Conservation (phyloP, 2,329 filamentous ascomycete genomes). For the Fonsecaea nubica region DNA sequence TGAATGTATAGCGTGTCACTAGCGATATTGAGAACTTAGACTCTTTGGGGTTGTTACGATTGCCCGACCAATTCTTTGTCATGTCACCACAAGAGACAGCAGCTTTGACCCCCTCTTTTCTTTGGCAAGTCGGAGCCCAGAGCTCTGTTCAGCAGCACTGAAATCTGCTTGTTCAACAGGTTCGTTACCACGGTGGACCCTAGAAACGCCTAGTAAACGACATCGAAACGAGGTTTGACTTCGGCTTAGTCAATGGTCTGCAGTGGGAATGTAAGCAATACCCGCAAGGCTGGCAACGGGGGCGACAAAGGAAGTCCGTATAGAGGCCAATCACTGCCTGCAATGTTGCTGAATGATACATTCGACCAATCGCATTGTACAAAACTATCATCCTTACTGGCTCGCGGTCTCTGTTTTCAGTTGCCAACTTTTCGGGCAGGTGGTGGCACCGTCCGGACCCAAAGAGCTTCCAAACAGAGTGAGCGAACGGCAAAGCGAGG, state of each 20-base stretch:
- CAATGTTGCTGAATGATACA: background rate
- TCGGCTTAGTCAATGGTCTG: constrained; percentile 1
- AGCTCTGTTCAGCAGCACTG: background rate
- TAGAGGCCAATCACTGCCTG: background rate
- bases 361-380: background rate
- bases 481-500: background rate
- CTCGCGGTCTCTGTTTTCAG: background rate
- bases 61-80: background rate
- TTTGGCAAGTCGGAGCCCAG: background rate
- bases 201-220: background rate
- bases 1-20: background rate
- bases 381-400: background rate
- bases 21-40: background rate
- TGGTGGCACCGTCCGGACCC: constrained; percentile 4
- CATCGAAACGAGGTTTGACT: background rate
- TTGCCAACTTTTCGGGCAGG: background rate
- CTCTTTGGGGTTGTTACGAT: background rate
- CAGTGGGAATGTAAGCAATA: background rate
- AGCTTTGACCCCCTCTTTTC: too few relatives aligned
- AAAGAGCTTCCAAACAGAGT: background rate
- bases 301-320: background rate
- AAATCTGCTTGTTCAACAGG: background rate
- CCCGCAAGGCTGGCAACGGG: background rate
- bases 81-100: background rate
- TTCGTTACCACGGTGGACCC: background rate